These are phyloP conservation scores for Cavenderia fasciculata DNA, from an alignment of 78 protist species.

Conservation along the genomic window DNA sequence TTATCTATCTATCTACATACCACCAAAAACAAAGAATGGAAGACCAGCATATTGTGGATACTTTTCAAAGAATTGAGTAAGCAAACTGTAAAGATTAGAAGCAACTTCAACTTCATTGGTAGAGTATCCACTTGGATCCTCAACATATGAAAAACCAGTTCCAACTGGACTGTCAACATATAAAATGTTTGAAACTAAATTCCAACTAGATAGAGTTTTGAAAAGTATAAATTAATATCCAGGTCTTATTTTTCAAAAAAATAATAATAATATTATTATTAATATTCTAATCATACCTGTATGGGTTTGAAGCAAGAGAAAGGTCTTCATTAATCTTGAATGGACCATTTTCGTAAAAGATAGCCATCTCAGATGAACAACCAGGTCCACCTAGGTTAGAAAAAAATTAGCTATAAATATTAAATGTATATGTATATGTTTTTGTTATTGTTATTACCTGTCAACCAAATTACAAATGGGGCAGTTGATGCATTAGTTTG, in stretches of 20 bases:
- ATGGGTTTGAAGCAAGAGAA: slow-evolving; percentile 30
- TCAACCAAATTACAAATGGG: slow-evolving; percentile 60
- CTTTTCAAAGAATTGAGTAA: slow-evolving; percentile 24
- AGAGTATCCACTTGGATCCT: slow-evolving; percentile 24
- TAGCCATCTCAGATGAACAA: slow-evolving; percentile 54
- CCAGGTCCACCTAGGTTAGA: neutral
- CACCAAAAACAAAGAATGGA: slow-evolving; percentile 55
- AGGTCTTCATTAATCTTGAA: slow-evolving; percentile 41
- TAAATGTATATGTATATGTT: neutral
- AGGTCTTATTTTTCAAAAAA: too few relatives aligned
- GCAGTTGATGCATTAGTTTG: slow-evolving; percentile 36
- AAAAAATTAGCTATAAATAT: neutral
- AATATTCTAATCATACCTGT: too few relatives aligned
- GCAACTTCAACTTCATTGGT: slow-evolving; percentile 75
- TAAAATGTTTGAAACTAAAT: slow-evolving; percentile 19
- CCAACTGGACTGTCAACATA: slow-evolving; percentile 84
- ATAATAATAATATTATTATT: too few relatives aligned
- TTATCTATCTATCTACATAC: too few relatives aligned
- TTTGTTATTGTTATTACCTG: slow-evolving; percentile 44
- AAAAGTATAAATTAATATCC: too few relatives aligned
- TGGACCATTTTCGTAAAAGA: slow-evolving; percentile 89
- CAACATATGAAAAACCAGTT: slow-evolving; percentile 81
- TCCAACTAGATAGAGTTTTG: slow-evolving; percentile 58
- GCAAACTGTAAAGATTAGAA: slow-evolving; percentile 25
- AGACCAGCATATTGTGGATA: slow-evolving; percentile 34